Conservation (phyloP, 1,284 basidiomycete species). For the Malassezia restricta region DNA sequence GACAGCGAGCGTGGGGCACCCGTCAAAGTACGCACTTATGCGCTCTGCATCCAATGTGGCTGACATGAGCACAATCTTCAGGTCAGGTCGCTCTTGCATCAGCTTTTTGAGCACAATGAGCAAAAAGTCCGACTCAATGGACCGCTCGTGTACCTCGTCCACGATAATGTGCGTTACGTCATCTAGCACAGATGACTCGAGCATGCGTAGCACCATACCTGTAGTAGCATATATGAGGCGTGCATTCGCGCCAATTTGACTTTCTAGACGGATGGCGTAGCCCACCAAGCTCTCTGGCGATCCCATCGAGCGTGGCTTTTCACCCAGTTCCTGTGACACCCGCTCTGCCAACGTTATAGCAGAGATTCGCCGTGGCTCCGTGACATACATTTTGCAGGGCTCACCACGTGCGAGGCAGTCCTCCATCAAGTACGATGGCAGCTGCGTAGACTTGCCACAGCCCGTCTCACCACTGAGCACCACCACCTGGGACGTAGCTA, state of each 20-base stretch:
- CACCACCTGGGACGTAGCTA: constrained; percentile 71
- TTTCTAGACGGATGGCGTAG: constrained; percentile 88
- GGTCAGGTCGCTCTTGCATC: constrained; percentile 62
- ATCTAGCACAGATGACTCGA: constrained; percentile 79
- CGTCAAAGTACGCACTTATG: constrained; percentile 81
- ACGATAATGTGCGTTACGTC: constrained; percentile 87
- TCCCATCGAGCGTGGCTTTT: constrained; percentile 68
- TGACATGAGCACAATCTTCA: constrained; percentile 93
- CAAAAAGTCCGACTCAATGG: constrained; percentile 94
- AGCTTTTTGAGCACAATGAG: constrained; percentile 89
- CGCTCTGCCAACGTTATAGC: constrained; percentile 93
- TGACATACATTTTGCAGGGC: constrained; percentile 84
- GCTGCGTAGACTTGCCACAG: constrained; percentile 95
- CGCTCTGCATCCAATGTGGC: constrained; percentile 88
- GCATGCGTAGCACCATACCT: constrained; percentile 91
- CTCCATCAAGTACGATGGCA: constrained; percentile 88
- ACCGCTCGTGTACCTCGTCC: constrained; percentile 83
- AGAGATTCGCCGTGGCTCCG: constrained; percentile 90
- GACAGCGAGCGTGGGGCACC: constrained; percentile 64
- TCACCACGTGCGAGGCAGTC: constrained; percentile 69
- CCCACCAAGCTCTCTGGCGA: constrained; percentile 71
- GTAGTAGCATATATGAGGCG: constrained; percentile 58
- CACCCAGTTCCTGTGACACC: constrained; percentile 85
- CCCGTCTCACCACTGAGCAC: constrained; percentile 96
- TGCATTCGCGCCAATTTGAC: constrained; percentile 51